A percentile compares a stretch with the other conserved stretches of the same genome.
phyloP scores from a whole-genome alignment of 1,139 yeast species.

The Torulaspora pretoriensis region DNA sequence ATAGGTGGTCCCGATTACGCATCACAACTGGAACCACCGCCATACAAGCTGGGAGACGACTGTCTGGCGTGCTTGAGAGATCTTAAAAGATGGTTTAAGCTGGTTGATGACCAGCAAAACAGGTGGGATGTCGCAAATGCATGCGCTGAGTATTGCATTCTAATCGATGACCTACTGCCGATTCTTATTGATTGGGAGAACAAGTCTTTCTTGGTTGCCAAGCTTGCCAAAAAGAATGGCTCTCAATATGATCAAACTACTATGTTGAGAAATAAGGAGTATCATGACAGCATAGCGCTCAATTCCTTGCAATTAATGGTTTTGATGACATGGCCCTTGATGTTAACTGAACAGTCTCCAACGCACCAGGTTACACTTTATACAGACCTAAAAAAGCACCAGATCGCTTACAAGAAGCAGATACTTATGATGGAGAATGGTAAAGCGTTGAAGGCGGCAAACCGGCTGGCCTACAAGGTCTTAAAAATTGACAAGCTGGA shows the following conservation, averaged over 20 bases:
- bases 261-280: constrained; percentile 27
- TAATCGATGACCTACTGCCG: constrained; percentile 66
- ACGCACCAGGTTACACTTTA: constrained; percentile 52
- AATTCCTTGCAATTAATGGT: constrained; percentile 77
- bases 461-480: constrained; percentile 66
- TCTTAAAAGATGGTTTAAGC: constrained; percentile 77
- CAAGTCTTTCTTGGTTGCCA: constrained; percentile 33
- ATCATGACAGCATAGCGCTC: constrained; percentile 59
- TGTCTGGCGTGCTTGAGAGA: constrained; percentile 88
- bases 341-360: constrained; percentile 49
- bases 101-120: constrained; percentile 70
- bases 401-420: constrained; percentile 65
- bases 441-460: constrained; percentile 60
- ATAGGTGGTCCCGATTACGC: constrained; percentile 40
- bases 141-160: constrained; percentile 74
- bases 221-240: constrained; percentile 35
- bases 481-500: constrained; percentile 51
- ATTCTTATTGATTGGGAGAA: constrained; percentile 75
- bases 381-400: constrained; percentile 61
- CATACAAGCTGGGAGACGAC: constrained; percentile 83
- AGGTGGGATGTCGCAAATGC: constrained; percentile 83
- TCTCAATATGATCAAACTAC: constrained; percentile 4
- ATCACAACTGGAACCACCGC: constrained; percentile 42
- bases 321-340: constrained; percentile 82
- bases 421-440: constrained; percentile 59